A percentile compares a stretch with the other conserved stretches of the same genome.
Evolutionary conservation across 352 stramenopile genomes (phyloP).

Genomic region (Globisporangium lucens): DNA sequence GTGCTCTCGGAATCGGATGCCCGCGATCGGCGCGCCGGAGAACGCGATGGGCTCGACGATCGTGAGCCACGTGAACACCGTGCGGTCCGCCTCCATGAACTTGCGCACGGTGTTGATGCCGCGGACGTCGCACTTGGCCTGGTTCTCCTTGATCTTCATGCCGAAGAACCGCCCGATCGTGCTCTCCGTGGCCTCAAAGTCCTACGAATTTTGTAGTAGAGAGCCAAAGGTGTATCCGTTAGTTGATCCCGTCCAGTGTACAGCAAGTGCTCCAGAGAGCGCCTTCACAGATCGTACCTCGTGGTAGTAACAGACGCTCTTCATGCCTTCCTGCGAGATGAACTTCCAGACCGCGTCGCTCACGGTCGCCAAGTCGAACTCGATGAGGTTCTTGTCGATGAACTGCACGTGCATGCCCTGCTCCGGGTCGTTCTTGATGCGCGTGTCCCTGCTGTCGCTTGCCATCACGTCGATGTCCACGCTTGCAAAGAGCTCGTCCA

Average conservation of each 20-base stretch:
- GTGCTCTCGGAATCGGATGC: neutral
- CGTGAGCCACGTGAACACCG: neutral
- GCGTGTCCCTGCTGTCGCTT: neutral
- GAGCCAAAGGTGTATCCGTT: too few relatives aligned
- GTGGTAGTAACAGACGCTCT: conserved; percentile 10
- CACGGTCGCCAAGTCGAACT: neutral
- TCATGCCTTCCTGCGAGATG: conserved; percentile 6
- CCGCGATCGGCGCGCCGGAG: neutral
- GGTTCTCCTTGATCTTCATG: conserved; percentile 6
- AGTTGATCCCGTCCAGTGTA: neutral
- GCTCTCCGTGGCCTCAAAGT: neutral
- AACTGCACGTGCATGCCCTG: neutral
- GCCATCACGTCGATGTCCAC: neutral
- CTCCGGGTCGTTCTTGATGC: neutral
- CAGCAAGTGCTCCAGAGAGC: too few relatives aligned
- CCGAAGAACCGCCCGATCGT: neutral
- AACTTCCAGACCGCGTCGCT: conserved; percentile 4
- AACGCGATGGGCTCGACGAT: conserved; percentile 1
- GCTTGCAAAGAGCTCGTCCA: neutral
- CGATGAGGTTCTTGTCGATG: neutral
- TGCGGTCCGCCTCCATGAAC: neutral
- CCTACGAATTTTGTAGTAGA: neutral
- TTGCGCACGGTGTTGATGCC: neutral
- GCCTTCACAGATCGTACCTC: neutral
- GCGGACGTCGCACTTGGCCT: neutral